Evolutionary conservation across 805 yeast species (phyloP).

Genomic region (Candida xiaguanensis): DNA sequence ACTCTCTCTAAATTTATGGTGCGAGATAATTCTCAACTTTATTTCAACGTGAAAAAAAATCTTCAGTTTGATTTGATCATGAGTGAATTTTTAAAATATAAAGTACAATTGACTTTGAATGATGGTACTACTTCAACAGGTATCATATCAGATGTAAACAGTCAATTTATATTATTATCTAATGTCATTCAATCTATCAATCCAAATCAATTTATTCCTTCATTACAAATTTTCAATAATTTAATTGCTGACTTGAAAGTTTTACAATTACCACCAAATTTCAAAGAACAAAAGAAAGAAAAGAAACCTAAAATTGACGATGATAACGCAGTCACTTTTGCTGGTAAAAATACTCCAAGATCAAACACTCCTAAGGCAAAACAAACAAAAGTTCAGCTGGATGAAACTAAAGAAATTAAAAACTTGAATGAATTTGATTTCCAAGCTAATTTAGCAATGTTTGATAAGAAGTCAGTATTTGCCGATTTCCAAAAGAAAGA

Average conservation of each 20-base stretch:
- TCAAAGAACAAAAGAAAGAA: constrained; percentile 16
- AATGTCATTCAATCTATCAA: constrained; percentile 16
- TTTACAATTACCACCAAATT: constrained; percentile 45
- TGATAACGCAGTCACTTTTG: constrained; percentile 1
- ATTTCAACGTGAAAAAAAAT: constrained; percentile 5
- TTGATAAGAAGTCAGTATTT: constrained; percentile 77
- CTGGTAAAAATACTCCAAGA: too few species aligned
- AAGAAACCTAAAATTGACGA: constrained; percentile 5
- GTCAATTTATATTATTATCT: constrained; percentile 22
- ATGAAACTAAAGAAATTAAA: constrained; percentile 44
- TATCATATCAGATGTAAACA: constrained; percentile 29
- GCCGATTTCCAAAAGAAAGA: constrained; percentile 70
- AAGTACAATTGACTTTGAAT: constrained; percentile 34
- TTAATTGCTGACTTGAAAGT: constrained; percentile 55
- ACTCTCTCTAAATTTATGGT: not conserved
- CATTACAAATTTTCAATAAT: constrained; percentile 24
- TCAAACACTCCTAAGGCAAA: constrained; percentile 10
- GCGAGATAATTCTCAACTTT: too few species aligned
- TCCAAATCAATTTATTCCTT: constrained; percentile 11
- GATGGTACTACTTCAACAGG: constrained; percentile 37
- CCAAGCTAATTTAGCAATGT: constrained; percentile 72
- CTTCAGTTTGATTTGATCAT: constrained; percentile 12
- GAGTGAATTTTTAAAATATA: constrained; percentile 41
- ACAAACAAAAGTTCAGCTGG: constrained; percentile 14
- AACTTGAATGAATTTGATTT: constrained; percentile 74